These are phyloP conservation scores for Pyrus hybrid DNA, from an alignment of 331 rosid genomes.

Conservation along the genomic window DNA sequence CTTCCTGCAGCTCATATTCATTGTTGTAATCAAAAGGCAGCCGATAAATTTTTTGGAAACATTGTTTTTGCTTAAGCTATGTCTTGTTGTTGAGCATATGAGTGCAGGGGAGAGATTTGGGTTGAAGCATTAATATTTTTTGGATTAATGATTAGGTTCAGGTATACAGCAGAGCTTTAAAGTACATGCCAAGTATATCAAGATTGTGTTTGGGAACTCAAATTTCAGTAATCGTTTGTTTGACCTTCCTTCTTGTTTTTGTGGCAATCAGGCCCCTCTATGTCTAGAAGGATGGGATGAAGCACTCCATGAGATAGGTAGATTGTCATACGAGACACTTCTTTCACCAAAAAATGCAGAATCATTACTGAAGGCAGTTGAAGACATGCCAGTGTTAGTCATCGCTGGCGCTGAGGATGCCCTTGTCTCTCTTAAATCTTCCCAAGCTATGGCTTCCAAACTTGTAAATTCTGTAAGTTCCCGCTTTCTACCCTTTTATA, in stretches of 20 bases:
- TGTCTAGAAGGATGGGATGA: conserved; percentile 95
- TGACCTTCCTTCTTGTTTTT: not conserved
- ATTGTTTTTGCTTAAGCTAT: not conserved
- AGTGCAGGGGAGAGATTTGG: not conserved
- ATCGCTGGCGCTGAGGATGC: conserved; percentile 88
- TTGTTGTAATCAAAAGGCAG: not conserved
- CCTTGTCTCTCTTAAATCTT: conserved; percentile 64
- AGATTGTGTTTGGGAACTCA: not conserved
- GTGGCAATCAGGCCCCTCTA: conserved; percentile 61
- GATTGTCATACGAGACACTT: conserved; percentile 67
- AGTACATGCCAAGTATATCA: not conserved
- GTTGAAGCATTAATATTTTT: no score
- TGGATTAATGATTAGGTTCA: not conserved
- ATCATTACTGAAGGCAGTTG: conserved; percentile 52
- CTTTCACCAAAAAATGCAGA: conserved; percentile 53
- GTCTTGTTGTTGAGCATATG: not conserved
- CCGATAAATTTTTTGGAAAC: not conserved
- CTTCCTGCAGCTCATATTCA: not conserved
- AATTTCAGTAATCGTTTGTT: not conserved
- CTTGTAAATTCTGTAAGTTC: conserved; percentile 71
- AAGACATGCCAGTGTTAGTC: conserved; percentile 67
- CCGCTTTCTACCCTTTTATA: not conserved
- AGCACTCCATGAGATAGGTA: conserved; percentile 91
- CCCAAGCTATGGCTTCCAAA: conserved; percentile 78
- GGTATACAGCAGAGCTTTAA: not conserved